Conservation (phyloP, 2,329 filamentous ascomycete species). For the Salinomyces thailandicus region DNA sequence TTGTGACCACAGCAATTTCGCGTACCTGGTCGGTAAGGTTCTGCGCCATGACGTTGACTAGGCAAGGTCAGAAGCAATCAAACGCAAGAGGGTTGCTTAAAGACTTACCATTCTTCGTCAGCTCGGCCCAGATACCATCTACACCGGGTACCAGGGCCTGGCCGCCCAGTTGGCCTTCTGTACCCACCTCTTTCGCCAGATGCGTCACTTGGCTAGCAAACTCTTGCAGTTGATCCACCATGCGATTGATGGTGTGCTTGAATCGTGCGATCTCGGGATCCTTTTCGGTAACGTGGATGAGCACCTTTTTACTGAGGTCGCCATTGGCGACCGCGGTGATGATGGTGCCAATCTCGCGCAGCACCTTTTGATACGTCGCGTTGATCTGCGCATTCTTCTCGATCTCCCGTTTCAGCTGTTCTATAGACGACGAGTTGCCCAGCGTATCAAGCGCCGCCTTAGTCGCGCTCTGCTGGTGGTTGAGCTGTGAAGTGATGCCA, state of each 20-base stretch:
- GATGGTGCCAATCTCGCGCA: constrained; percentile 94
- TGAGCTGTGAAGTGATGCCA: constrained; percentile 73
- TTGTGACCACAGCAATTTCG: constrained; percentile 94
- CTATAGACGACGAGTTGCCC: constrained; percentile 80
- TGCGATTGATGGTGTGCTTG: constrained; percentile 96
- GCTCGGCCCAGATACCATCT: constrained; percentile 93
- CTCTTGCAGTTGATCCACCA: constrained; percentile 96
- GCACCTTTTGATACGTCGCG: constrained; percentile 92
- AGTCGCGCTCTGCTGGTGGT: constrained; percentile 75
- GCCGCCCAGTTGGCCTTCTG: constrained; percentile 84
- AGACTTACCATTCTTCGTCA: constrained; percentile 55
- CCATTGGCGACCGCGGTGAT: constrained; percentile 92
- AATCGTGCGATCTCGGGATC: constrained; percentile 97
- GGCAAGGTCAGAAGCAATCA: constrained; percentile 14
- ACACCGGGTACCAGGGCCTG: constrained; percentile 91
- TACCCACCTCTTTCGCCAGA: constrained; percentile 89
- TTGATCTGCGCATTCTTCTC: constrained; percentile 98
- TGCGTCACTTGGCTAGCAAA: constrained; percentile 95
- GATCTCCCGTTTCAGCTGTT: constrained; percentile 80
- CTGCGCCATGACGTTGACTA: constrained; percentile 96
- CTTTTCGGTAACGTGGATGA: constrained; percentile 92
- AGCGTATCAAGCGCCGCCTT: constrained; percentile 68
- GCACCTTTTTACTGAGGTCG: constrained; percentile 91
- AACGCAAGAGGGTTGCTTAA: too few relatives aligned
- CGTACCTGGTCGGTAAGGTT: constrained; percentile 95